Evolutionary conservation across 305 asterid genomes (phyloP).

Genomic region (Rubia balearica): DNA sequence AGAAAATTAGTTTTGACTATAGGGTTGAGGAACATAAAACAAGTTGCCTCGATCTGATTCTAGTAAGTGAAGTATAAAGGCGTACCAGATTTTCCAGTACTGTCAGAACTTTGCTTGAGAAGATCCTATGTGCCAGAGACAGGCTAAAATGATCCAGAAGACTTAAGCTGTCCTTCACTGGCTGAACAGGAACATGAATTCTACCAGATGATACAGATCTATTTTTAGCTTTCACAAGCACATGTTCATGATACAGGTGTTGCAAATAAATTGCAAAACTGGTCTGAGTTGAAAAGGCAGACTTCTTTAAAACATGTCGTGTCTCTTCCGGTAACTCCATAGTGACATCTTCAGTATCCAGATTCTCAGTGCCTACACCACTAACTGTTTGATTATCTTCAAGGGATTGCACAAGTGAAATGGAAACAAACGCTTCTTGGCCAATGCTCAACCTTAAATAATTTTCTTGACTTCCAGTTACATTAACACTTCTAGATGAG

Average conservation of each 20-base stretch:
- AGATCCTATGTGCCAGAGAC: constrained; percentile 92
- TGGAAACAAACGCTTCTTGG: constrained; percentile 70
- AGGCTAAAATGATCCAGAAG: constrained; percentile 81
- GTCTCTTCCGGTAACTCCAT: constrained; percentile 39
- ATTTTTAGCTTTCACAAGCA: constrained; percentile 68
- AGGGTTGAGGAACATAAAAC: neutral
- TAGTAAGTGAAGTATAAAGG: constrained; percentile 8
- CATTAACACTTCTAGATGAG: constrained; percentile 52
- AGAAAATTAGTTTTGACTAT: neutral
- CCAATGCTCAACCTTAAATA: constrained; percentile 58
- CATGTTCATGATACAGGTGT: constrained; percentile 83
- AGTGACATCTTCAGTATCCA: constrained; percentile 29
- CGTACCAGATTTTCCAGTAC: constrained; percentile 84
- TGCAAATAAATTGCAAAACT: constrained; percentile 74
- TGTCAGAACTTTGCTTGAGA: constrained; percentile 71
- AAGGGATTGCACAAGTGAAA: constrained; percentile 57
- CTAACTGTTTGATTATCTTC: constrained; percentile 37
- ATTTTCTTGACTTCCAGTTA: constrained; percentile 84
- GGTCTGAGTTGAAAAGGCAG: constrained; percentile 52
- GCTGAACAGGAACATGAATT: constrained; percentile 45
- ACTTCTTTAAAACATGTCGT: constrained; percentile 29
- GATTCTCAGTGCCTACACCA: constrained; percentile 25
- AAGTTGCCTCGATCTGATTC: neutral
- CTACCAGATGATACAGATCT: constrained; percentile 39
- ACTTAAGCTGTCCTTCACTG: constrained; percentile 48